Conservation (phyloP, 805 yeast species). For the Suhomyces sp. region DNA sequence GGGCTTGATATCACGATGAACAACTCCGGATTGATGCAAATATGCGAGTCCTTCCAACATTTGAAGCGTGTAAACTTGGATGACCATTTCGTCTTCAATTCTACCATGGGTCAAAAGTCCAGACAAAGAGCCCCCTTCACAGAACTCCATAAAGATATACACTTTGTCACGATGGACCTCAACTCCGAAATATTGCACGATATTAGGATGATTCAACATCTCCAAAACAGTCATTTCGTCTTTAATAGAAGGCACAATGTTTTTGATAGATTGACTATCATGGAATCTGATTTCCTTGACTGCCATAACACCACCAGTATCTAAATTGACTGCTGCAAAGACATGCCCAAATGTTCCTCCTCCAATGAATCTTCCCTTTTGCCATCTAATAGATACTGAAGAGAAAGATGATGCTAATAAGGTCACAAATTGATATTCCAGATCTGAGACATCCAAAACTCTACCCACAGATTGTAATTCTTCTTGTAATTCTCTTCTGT, state of each 20-base stretch:
- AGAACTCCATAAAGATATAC: conserved; percentile 94
- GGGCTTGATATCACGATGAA: conserved; percentile 96
- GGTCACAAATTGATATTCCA: conserved; percentile 83
- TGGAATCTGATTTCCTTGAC: conserved; percentile 93
- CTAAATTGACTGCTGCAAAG: conserved; percentile 86
- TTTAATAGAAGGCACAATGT: conserved; percentile 82
- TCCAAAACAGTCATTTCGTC: conserved; percentile 97
- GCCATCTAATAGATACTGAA: conserved; percentile 93
- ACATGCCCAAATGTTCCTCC: conserved; percentile 97
- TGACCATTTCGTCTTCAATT: conserved; percentile 91
- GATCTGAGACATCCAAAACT: conserved; percentile 82
- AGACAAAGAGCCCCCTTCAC: conserved; percentile 93
- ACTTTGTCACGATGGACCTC: conserved; percentile 96
- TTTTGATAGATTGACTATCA: conserved; percentile 79
- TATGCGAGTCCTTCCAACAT: conserved; percentile 95
- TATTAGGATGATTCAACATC: conserved; percentile 92
- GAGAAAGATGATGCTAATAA: conserved; percentile 87
- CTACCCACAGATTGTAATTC: conserved; percentile 64
- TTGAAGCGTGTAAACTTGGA: conserved; percentile 86
- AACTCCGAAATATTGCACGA: conserved; percentile 94
- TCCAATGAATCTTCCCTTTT: conserved; percentile 89
- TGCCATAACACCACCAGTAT: conserved; percentile 94
- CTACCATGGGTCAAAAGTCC: conserved; percentile 85
- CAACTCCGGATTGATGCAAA: conserved; percentile 89
- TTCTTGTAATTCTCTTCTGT: conserved; percentile 44